Evolutionary conservation across 2,329 filamentous ascomycete genomes (phyloP).

Genomic region (Drechslerella dactyloides): DNA sequence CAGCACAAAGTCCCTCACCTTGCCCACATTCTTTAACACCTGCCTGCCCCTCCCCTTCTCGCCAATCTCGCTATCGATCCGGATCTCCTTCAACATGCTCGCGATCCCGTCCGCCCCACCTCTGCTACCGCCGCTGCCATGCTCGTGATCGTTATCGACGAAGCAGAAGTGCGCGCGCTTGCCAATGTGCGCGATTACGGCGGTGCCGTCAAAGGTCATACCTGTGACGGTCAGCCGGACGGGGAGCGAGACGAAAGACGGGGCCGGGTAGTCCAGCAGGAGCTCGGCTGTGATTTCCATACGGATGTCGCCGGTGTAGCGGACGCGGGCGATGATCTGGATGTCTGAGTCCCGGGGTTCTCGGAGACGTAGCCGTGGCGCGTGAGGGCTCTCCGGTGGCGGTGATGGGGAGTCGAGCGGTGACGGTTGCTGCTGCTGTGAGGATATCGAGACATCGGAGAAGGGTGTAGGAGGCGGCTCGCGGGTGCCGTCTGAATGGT

Average conservation of each 20-base stretch:
- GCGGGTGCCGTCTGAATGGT: conserved; percentile 43
- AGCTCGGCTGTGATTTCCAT: conserved; percentile 94
- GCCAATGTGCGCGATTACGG: conserved; percentile 87
- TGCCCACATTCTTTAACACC: conserved; percentile 96
- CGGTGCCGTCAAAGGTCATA: conserved; percentile 91
- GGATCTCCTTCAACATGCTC: conserved; percentile 86
- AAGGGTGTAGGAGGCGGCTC: conserved; percentile 43
- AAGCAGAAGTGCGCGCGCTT: conserved; percentile 93
- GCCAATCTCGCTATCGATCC: conserved; percentile 96
- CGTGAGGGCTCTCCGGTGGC: conserved; percentile 29
- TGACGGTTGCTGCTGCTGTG: conserved; percentile 29
- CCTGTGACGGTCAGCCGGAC: conserved; percentile 94
- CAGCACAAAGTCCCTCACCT: conserved; percentile 95
- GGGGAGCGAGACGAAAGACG: conserved; percentile 94
- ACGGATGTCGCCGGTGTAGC: conserved; percentile 84
- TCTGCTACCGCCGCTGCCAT: conserved; percentile 58
- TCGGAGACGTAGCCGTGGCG: conserved; percentile 65
- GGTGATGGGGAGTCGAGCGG: conserved; percentile 38
- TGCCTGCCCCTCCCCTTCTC: conserved; percentile 89
- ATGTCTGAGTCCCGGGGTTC: conserved; percentile 84
- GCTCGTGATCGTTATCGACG: conserved; percentile 85
- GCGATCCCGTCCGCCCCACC: conserved; percentile 65
- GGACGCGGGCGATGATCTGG: conserved; percentile 88
- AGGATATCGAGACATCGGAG: conserved; percentile 49
- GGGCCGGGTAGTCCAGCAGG: conserved; percentile 96